Evolutionary conservation across 306 rosid genomes (phyloP), one percentile per base, ranked within the genome.

Genomic region (Rosa multiflora): DNA sequence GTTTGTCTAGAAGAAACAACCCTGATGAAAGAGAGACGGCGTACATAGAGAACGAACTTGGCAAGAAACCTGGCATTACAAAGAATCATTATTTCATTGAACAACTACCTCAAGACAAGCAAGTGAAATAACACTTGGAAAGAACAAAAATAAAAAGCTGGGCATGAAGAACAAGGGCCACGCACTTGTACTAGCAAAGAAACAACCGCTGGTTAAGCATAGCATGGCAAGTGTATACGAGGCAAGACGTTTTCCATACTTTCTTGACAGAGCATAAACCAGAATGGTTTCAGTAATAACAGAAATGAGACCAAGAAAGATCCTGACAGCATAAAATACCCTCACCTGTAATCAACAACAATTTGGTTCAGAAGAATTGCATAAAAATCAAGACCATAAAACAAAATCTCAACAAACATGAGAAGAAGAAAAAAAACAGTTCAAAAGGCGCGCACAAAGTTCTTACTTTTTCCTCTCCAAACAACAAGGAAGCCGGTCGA

Each of bases 31-130:
- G 90, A 81, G 99, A 93, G 12, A 96, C 79, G 56, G 98, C 96
- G 52, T 96, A 93, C 99, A 96, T 96, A 67, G 99, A 91, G 91
- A 96, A 96, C 2, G 99, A 91, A 85, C 99, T 96, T 59, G 99
- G 99, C 97, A 96, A 83, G 88, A 96, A 93, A 93, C 99, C 99
- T 93, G 84, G 67, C 72, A 76, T 81, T 44, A 55, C 48, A 26
- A 32, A 59, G 73, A 72, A 71, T 29, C 49, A 39, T 47, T 39
- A 73, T 72, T 14, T 75, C 9, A 55, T 14, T 10, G 72, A 62
- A 47, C 21, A 61, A 29, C 9, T 47, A 76, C 13, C 18, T 43
- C 62, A 6, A 15, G 62, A 63, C 40, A 63, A 63, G 9, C 5
- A 62, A 61, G 79, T 61, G 58, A 62, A 15, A 32, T 14, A 61